Evolutionary conservation across 1,284 basidiomycete genomes (phyloP).

Genomic region (Rhodotorula sp.): DNA sequence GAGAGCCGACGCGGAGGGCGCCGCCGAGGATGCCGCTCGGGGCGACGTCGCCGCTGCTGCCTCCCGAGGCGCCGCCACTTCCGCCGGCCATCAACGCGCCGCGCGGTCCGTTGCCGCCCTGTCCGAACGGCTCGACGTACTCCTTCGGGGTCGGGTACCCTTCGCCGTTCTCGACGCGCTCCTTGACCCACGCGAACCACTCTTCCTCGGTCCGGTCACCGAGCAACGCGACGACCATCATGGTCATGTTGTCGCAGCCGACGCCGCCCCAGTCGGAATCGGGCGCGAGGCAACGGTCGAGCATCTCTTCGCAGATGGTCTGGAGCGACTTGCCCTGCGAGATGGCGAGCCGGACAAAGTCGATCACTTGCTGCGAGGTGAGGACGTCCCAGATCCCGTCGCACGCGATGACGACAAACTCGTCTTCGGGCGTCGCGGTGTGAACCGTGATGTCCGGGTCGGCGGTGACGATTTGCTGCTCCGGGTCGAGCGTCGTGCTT

Average conservation of each 20-base stretch:
- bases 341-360: slow-evolving; percentile 80
- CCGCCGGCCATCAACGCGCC: slow-evolving; percentile 27
- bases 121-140: slow-evolving; percentile 61
- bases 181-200: slow-evolving; percentile 89
- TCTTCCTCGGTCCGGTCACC: slow-evolving; percentile 82
- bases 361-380: slow-evolving; percentile 86
- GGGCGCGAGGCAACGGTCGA: slow-evolving; percentile 90
- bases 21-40: slow-evolving; percentile 12
- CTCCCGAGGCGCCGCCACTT: slow-evolving; percentile 1
- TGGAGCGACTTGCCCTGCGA: slow-evolving; percentile 74
- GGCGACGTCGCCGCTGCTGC: background rate
- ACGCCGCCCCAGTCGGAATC: slow-evolving; percentile 91
- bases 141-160: slow-evolving; percentile 69
- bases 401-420: slow-evolving; percentile 93
- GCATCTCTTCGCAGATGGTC: slow-evolving; percentile 84
- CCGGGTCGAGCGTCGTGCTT: slow-evolving; percentile 73
- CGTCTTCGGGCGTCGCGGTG: slow-evolving; percentile 80
- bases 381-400: slow-evolving; percentile 99
- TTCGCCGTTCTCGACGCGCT: slow-evolving; percentile 72
- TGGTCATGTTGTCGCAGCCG: slow-evolving; percentile 99
- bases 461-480: slow-evolving; percentile 92
- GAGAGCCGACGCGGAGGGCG: slow-evolving; percentile 5
- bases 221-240: slow-evolving; percentile 84
- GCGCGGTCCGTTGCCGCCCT: slow-evolving; percentile 31
- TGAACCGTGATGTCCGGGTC: slow-evolving; percentile 88